Conservation (phyloP, 2,329 filamentous ascomycete species). For the Aphanocladium album region DNA sequence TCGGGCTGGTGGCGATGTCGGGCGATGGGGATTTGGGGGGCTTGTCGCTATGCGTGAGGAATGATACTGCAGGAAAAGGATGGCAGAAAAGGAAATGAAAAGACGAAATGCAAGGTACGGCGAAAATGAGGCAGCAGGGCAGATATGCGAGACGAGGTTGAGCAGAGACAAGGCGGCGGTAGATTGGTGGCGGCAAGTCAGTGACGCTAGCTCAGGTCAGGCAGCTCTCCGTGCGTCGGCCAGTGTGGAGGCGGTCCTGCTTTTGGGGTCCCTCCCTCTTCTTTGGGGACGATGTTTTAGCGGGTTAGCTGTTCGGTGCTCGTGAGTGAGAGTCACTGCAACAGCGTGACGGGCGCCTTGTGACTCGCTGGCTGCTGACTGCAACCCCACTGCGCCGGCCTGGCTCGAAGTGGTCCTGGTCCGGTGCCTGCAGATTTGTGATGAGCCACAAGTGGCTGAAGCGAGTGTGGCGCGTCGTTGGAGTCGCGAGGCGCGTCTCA, state of each 20-base stretch:
- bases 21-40: conserved; percentile 3
- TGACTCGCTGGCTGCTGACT: conserved; percentile 19
- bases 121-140: neutral
- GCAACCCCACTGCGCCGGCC: neutral
- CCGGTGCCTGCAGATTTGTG: neutral
- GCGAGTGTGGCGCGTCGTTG: neutral
- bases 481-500: neutral
- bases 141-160: neutral
- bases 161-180: neutral
- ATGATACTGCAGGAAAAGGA: neutral
- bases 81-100: neutral
- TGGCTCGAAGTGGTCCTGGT: too few species aligned
- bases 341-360: conserved; percentile 29
- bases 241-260: neutral
- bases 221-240: neutral
- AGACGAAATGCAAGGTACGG: neutral
- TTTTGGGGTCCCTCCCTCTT: neutral
- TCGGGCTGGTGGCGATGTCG: conserved; percentile 17
- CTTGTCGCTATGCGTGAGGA: neutral
- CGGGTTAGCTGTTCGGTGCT: neutral
- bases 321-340: neutral
- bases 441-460: conserved; percentile 1
- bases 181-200: conserved; percentile 8
- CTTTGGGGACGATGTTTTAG: neutral
- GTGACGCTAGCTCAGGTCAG: conserved; percentile 13